Evolutionary conservation across 2,329 filamentous ascomycete species (phyloP).

Genomic region (Coleophoma eucalyptorum): DNA sequence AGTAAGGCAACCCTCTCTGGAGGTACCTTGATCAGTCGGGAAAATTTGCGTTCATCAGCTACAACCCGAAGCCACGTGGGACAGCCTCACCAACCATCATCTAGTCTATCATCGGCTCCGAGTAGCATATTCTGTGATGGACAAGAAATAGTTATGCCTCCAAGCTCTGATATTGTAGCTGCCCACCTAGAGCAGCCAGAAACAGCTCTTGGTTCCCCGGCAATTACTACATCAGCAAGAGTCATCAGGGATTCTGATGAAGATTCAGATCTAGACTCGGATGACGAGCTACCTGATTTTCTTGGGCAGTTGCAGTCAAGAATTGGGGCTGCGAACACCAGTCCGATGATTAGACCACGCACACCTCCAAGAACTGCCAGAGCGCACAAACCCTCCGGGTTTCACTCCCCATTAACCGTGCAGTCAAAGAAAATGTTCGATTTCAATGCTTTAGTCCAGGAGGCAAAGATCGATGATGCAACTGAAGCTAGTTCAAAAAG

Average conservation of each 20-base stretch:
- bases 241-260: slow-evolving; percentile 4
- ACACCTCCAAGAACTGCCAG: slow-evolving; percentile 9
- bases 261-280: not conserved
- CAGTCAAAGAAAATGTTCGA: slow-evolving; percentile 59
- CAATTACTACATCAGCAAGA: not conserved
- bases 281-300: not conserved
- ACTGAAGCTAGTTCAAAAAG: slow-evolving; percentile 49
- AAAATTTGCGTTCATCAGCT: no score
- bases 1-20: no score
- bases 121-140: no score
- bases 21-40: no score
- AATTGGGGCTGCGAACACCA: slow-evolving; percentile 3
- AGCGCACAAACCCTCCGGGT: slow-evolving; percentile 4
- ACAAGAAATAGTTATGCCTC: no score
- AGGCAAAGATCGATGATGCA: slow-evolving; percentile 55
- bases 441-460: slow-evolving; percentile 56
- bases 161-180: not conserved
- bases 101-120: no score
- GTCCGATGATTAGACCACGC: slow-evolving; percentile 9
- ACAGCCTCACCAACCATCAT: no score
- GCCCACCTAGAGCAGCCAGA: not conserved
- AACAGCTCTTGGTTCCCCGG: not conserved
- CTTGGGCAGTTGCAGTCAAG: not conserved
- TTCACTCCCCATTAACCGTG: slow-evolving; percentile 42
- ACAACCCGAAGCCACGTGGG: no score